Conservation (phyloP, 768 basidiomycete species). For the Hypholoma sublateritium region DNA sequence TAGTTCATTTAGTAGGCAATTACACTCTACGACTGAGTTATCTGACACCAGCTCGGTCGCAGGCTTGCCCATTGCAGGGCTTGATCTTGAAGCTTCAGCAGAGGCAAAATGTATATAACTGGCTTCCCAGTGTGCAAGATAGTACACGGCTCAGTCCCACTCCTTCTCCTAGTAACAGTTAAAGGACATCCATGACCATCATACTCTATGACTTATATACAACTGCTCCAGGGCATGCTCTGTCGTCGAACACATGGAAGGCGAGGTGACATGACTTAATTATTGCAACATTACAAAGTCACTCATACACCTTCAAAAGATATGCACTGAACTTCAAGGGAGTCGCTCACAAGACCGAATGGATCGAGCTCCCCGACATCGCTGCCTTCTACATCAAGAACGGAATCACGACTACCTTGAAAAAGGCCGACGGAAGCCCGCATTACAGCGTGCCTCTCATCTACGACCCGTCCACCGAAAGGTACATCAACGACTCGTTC, state of each 20-base stretch:
- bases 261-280: neutral
- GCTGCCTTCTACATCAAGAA: slow-evolving; percentile 28
- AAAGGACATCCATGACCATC: neutral
- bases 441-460: slow-evolving; percentile 48
- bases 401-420: slow-evolving; percentile 32
- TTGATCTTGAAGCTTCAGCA: no score
- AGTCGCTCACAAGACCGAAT: slow-evolving; percentile 39
- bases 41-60: no score
- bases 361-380: slow-evolving; percentile 50
- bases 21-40: no score
- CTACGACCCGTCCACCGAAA: slow-evolving; percentile 38
- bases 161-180: no score
- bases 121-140: no score
- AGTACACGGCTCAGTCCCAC: no score
- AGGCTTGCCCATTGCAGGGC: no score
- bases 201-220: neutral
- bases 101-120: no score
- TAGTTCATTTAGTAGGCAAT: no score
- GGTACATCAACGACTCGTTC: slow-evolving; percentile 36
- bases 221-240: neutral
- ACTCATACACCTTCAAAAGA: neutral
- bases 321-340: slow-evolving; percentile 27
- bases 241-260: neutral
- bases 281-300: neutral
- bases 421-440: slow-evolving; percentile 30